Evolutionary conservation across 306 rosid genomes (phyloP).

Genomic region (Castanospermum australe): DNA sequence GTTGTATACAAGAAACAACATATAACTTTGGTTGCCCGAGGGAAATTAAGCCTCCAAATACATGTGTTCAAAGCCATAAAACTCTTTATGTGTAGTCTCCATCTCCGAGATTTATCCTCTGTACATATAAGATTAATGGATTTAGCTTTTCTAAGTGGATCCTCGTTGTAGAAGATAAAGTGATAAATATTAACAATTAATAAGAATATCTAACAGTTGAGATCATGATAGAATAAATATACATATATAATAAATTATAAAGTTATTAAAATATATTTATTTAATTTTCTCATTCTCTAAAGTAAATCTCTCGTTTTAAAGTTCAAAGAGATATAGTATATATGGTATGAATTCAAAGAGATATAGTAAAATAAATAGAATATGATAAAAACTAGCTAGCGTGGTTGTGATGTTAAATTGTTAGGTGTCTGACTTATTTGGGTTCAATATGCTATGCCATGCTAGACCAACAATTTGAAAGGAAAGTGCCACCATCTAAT

Average conservation of each 20-base stretch:
- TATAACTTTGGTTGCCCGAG: neutral
- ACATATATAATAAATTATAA: no score
- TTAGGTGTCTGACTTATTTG: conserved; percentile 16
- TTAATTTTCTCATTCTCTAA: no score
- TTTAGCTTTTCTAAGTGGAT: no score
- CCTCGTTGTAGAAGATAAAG: no score
- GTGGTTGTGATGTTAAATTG: conserved; percentile 16
- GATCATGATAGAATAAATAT: no score
- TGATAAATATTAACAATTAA: neutral
- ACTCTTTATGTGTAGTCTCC: neutral
- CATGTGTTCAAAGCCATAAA: neutral
- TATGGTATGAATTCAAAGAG: neutral
- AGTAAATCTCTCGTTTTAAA: no score
- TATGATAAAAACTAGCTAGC: conserved; percentile 3
- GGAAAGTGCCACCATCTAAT: conserved; percentile 18
- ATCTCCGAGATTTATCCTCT: neutral
- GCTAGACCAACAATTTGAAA: conserved; percentile 22
- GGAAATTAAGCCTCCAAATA: neutral
- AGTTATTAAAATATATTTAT: no score
- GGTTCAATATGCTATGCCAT: neutral
- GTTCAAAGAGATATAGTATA: no score
- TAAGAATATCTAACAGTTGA: no score
- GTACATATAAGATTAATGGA: neutral
- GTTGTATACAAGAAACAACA: neutral
- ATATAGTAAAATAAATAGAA: neutral